Evolutionary conservation across 331 rosid species (phyloP).

Genomic region (Dryas integrifolia): DNA sequence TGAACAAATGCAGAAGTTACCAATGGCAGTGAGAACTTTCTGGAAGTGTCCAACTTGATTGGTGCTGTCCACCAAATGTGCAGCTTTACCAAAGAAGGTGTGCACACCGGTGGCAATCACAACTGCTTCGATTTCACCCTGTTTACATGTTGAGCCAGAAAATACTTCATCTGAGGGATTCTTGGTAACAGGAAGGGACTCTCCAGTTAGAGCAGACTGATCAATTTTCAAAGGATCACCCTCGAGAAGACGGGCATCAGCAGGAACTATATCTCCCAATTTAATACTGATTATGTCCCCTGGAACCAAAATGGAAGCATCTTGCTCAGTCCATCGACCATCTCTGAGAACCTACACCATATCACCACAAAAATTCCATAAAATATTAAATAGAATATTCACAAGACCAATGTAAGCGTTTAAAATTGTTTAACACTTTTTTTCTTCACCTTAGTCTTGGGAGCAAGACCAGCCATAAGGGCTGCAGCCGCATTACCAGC

Average conservation of each 20-base stretch:
- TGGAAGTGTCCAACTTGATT: constrained; percentile 98
- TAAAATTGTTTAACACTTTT: background rate
- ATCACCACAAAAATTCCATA: constrained; percentile 11
- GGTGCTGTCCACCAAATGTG: constrained; percentile 94
- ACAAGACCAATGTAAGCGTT: background rate
- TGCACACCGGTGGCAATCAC: constrained; percentile 99
- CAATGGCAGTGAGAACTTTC: constrained; percentile 95
- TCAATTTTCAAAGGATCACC: constrained; percentile 95
- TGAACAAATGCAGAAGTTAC: constrained; percentile 94
- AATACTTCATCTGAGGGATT: constrained; percentile 87
- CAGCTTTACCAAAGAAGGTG: constrained; percentile 97
- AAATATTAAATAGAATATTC: background rate
- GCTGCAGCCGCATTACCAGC: constrained; percentile 99
- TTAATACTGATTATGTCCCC: constrained; percentile 95
- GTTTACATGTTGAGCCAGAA: constrained; percentile 96
- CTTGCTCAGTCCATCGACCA: constrained; percentile 90
- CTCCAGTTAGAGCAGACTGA: constrained; percentile 97
- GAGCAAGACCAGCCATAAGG: constrained; percentile 99
- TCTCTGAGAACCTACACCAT: constrained; percentile 80
- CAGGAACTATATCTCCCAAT: constrained; percentile 91
- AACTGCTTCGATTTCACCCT: constrained; percentile 96
- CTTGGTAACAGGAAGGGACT: constrained; percentile 92
- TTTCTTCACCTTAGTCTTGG: constrained; percentile 78
- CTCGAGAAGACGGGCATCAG: constrained; percentile 98
- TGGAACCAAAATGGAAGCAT: constrained; percentile 90